phyloP scores from a whole-genome alignment of 2,329 filamentous ascomycete species.

The Septoria linicola region DNA sequence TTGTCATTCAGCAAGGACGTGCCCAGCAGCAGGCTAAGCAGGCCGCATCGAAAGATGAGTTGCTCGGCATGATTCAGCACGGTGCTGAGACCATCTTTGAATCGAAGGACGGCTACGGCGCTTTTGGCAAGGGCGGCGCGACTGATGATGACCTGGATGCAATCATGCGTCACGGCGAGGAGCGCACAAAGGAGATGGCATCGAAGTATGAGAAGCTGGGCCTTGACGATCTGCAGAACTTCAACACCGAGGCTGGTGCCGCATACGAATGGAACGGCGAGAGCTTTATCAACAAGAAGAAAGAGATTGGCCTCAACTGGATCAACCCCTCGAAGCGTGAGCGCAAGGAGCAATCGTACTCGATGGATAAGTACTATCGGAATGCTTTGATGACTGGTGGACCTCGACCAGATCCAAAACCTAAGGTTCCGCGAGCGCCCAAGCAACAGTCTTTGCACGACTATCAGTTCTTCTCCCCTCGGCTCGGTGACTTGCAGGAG shows the following conservation, averaged over 20 bases:
- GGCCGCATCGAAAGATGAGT: constrained; percentile 91
- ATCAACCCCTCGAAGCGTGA: constrained; percentile 98
- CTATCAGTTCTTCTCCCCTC: constrained; percentile 92
- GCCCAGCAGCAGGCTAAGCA: constrained; percentile 87
- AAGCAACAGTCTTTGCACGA: constrained; percentile 92
- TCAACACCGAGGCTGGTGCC: constrained; percentile 76
- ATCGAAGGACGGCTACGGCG: constrained; percentile 64
- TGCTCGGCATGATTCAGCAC: constrained; percentile 97
- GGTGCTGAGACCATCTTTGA: constrained; percentile 94
- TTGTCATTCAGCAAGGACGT: constrained; percentile 96
- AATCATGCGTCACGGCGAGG: constrained; percentile 82
- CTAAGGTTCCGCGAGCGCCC: constrained; percentile 90
- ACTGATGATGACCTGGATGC: constrained; percentile 86
- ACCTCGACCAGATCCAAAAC: constrained; percentile 78
- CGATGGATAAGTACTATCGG: constrained; percentile 98
- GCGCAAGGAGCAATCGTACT: constrained; percentile 96
- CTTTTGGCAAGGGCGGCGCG: constrained; percentile 61
- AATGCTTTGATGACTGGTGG: constrained; percentile 82
- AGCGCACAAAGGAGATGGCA: constrained; percentile 84
- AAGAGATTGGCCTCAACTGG: constrained; percentile 90
- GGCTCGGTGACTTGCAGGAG: constrained; percentile 85
- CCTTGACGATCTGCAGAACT: constrained; percentile 95
- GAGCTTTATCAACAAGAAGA: constrained; percentile 80
- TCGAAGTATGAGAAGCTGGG: constrained; percentile 95
- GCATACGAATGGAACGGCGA: constrained; percentile 99